Base-by-base conservation (phyloP, 2,329 filamentous ascomycete species). In the Akanthomyces dipterigenus region DNA sequence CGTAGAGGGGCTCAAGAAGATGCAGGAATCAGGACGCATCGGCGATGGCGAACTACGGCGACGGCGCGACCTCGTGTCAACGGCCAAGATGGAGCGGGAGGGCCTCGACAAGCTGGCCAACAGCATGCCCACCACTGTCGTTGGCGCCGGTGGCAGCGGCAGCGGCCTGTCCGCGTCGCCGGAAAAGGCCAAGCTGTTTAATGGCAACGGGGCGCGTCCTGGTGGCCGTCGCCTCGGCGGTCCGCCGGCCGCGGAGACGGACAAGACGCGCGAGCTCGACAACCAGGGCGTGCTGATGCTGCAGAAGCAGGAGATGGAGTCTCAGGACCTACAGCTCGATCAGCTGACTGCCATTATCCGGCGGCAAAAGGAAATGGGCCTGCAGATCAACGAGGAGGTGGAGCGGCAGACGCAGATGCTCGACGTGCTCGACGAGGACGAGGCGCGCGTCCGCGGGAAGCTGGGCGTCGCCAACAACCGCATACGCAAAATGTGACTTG, bases 21-120 rank as follows among this genome's bases (percentile, higher is more conserved):
- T 88, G 70, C 78, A 81, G 65, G 82, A 86, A 38, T 70, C 71
- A 2, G 78, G 77, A 55, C 68, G 83, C 64, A 70, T 93, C 1
- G 89, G 89, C 3, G 88, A 90, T 3, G 90, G 90, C 18, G 90
- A 95, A 76, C 75, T 93, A 38, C 79, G 89, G 49, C 78, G 91
- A 7, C 78, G 91, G 55, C 80, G 84, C 61, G 90, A 95, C 71
- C 76, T 93, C 64, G 74, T 95, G 4, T 82, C 83, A 1, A 82
- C 86, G 14, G 88, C 88, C 7, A 80, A 84, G 67, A 88, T 89
- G 67, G 90, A 95, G 73, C 83, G 86, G 61, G 89, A 93, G 61
- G 88, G 87, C 3, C 76, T 95, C 20, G 90, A 95, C 67, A 86
- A 85, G 69, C 78, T 93, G 40, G 84, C 88, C 69, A 85, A 87